These are phyloP conservation scores for Telfairia occidentalis DNA, from an alignment of 331 rosid species.

Conservation along the genomic window DNA sequence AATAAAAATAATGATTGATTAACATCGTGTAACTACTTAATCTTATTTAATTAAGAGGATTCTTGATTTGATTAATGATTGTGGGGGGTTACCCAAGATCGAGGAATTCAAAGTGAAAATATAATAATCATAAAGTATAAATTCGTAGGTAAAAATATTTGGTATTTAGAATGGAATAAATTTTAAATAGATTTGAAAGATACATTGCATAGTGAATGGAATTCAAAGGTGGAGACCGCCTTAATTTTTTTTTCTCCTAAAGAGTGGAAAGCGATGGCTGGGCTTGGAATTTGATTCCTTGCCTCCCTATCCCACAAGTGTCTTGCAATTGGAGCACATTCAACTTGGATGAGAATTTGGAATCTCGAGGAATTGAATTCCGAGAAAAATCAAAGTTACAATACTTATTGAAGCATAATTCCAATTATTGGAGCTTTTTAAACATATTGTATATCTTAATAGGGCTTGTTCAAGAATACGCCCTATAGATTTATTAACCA, in stretches of 20 bases:
- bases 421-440: too few relatives aligned
- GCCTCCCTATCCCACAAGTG: not conserved
- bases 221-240: not conserved
- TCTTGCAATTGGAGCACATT: not conserved
- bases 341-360: not conserved
- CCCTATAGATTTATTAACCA: too few relatives aligned
- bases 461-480: too few relatives aligned
- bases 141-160: not conserved
- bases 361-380: not conserved
- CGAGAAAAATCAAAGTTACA: too few relatives aligned
- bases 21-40: not conserved
- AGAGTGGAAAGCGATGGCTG: not conserved
- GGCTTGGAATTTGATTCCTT: not conserved
- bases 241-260: not conserved
- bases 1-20: not conserved
- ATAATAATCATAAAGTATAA: not conserved
- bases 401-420: too few relatives aligned
- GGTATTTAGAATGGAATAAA: not conserved
- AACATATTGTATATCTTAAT: too few relatives aligned
- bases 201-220: not conserved
- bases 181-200: not conserved
- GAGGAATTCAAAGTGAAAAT: not conserved
- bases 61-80: not conserved
- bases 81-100: not conserved
- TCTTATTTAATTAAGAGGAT: not conserved